Conservation (phyloP, 306 rosid genomes). For the Alnus rubra region DNA sequence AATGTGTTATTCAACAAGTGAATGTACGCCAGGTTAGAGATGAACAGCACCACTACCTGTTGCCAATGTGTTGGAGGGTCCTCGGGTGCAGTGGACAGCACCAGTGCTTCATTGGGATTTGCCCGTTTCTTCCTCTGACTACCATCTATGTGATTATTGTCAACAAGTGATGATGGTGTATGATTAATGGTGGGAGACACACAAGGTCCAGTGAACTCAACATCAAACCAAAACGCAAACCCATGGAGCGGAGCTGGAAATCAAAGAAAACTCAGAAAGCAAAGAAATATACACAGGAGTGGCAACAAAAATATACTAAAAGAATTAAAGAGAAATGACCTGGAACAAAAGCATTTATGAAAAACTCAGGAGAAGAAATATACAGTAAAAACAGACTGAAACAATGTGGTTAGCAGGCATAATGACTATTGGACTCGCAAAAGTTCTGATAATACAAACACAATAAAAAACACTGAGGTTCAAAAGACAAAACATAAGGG, state of each 20-base stretch:
- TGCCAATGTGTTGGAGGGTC: slow-evolving; percentile 99
- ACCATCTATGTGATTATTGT: slow-evolving; percentile 58
- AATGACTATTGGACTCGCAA: background rate
- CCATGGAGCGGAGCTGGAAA: slow-evolving; percentile 96
- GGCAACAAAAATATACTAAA: slow-evolving; percentile 5
- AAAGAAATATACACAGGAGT: background rate
- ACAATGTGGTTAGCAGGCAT: background rate
- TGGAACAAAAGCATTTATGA: background rate
- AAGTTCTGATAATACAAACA: background rate
- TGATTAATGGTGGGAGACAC: slow-evolving; percentile 43
- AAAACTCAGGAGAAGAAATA: background rate
- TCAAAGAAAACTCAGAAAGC: slow-evolving; percentile 21
- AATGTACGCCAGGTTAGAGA: background rate
- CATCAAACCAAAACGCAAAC: slow-evolving; percentile 99
- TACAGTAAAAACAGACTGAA: background rate
- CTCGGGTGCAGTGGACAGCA: slow-evolving; percentile 96
- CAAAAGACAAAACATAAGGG: background rate
- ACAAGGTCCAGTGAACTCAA: slow-evolving; percentile 78
- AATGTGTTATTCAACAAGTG: background rate
- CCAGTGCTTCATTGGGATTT: slow-evolving; percentile 73
- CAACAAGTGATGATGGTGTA: slow-evolving; percentile 32
- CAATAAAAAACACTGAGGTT: background rate
- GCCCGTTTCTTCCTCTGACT: slow-evolving; percentile 75
- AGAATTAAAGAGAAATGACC: slow-evolving; percentile 8
- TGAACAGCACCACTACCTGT: slow-evolving; percentile 57